Evolutionary conservation across 306 rosid species (phyloP), one percentile per base, ranked within the genome.

Genomic region (Corylus avellana): DNA sequence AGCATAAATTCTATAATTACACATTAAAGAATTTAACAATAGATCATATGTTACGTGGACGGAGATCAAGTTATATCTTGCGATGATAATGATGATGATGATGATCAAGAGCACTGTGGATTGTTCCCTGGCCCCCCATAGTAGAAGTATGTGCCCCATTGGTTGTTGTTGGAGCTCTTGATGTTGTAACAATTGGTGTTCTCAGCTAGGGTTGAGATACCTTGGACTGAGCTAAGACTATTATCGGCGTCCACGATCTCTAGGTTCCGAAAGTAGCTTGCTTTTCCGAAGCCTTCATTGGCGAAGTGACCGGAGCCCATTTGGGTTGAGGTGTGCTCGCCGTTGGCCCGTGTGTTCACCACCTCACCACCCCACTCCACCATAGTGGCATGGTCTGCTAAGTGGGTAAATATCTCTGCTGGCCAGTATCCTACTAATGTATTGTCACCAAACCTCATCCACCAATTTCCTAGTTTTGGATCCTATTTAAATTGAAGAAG

Each of bases 351-450:
- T 0, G 98, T 58, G 82, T 95, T 93, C 18, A 95, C 99, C 76
- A 95, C 90, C 80, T 95, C 99, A 2, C 99, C 98, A 1, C 99
- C 99, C 99, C 99, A 95, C 29, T 95, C 96, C 76, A 95, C 99
- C 99, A 95, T 93, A 0, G 96, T 95, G 0, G 98, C 99, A 16
- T 79, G 93, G 5, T 88, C 83, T 1, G 89, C 93, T 14, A 95
- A 80, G 90, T 95, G 99, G 5, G 97, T 91, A 81, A 95, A 95
- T 37, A 95, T 51, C 89, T 91, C 98, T 0, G 88, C 92, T 1
- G 99, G 98, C 99, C 99, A 95, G 55, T 95, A 95, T 57, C 99
- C 99, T 9, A 95, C 92, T 25, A 95, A 73, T 25, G 90, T 81
- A 74, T 72, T 84, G 47, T 89, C 97, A 0, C 98, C 96, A 70